These are phyloP conservation scores for Acephala macrosclerotiorum DNA, from an alignment of 2,329 filamentous ascomycete genomes.

Conservation along the genomic window DNA sequence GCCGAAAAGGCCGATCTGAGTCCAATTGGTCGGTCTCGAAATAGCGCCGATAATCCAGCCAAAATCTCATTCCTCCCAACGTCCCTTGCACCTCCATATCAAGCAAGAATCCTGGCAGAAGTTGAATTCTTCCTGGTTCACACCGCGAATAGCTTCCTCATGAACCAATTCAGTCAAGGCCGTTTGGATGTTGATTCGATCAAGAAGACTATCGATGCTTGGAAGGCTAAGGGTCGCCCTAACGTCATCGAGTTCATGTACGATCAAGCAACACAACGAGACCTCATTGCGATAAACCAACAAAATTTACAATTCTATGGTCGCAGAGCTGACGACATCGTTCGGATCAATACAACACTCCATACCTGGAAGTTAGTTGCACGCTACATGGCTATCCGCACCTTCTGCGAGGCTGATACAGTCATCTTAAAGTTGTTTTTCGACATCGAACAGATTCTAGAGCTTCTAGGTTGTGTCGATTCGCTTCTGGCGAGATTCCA, in stretches of 20 bases:
- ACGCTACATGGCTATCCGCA: constrained; percentile 55
- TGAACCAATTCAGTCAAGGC: constrained; percentile 43
- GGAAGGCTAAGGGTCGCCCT: constrained; percentile 54
- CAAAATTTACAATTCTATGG: constrained; percentile 54
- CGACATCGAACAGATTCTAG: constrained; percentile 55
- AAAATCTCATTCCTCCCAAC: constrained; percentile 35
- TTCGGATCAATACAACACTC: constrained; percentile 51
- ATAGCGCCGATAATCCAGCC: constrained; percentile 25
- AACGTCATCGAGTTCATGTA: constrained; percentile 59
- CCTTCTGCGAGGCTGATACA: constrained; percentile 57
- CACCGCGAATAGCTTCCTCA: constrained; percentile 44
- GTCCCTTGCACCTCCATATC: constrained; percentile 39
- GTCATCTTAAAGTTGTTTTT: constrained; percentile 56
- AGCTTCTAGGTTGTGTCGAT: constrained; percentile 50
- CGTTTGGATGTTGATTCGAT: constrained; percentile 40
- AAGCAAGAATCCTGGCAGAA: constrained; percentile 42
- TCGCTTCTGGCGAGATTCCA: constrained; percentile 39
- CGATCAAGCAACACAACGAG: constrained; percentile 57
- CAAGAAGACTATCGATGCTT: constrained; percentile 42
- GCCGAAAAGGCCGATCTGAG: constrained; percentile 43
- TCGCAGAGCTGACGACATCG: constrained; percentile 47
- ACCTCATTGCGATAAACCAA: constrained; percentile 54
- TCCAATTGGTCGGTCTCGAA: constrained; percentile 20
- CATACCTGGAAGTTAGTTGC: constrained; percentile 56
- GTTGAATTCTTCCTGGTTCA: constrained; percentile 43